Evolutionary conservation across 2,329 filamentous ascomycete species (phyloP).

Genomic region (Massarina eburnea): DNA sequence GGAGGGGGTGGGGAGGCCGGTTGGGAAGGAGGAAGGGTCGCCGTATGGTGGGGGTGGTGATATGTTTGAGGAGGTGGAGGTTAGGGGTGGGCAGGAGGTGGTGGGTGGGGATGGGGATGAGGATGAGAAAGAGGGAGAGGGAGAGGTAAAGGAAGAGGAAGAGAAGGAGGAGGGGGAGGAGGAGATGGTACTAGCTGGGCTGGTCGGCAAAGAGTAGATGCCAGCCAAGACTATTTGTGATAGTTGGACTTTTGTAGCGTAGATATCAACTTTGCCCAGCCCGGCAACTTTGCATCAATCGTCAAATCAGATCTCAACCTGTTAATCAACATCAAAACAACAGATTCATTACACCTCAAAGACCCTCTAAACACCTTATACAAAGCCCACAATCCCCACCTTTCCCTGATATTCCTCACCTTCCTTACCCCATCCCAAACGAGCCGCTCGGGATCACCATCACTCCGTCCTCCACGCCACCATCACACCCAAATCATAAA

Average conservation of each 20-base stretch:
- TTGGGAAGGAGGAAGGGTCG: not conserved
- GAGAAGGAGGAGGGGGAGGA: slow-evolving; percentile 1
- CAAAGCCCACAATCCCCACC: no score
- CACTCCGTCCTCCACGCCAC: slow-evolving; percentile 24
- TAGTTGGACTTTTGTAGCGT: no score
- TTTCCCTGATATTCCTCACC: no score
- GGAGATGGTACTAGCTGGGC: not conserved
- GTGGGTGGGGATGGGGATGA: not conserved
- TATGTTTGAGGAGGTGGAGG: not conserved
- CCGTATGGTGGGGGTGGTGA: not conserved
- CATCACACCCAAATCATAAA: slow-evolving; percentile 17
- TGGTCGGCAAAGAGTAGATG: not conserved
- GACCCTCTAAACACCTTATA: no score
- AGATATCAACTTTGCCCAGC: no score
- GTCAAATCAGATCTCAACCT: no score
- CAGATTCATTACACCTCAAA: no score
- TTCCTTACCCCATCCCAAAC: no score
- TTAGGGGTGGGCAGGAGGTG: not conserved
- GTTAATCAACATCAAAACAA: no score
- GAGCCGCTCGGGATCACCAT: no score
- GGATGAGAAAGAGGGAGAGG: not conserved
- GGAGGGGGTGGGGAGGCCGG: not conserved
- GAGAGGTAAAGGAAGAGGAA: not conserved
- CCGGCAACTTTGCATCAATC: no score
- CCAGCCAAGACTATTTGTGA: no score